A percentile compares a stretch with the other conserved stretches of the same genome.
Evolutionary conservation across 2,329 filamentous ascomycete species (phyloP).

Genomic region (Mariannaea sp.): DNA sequence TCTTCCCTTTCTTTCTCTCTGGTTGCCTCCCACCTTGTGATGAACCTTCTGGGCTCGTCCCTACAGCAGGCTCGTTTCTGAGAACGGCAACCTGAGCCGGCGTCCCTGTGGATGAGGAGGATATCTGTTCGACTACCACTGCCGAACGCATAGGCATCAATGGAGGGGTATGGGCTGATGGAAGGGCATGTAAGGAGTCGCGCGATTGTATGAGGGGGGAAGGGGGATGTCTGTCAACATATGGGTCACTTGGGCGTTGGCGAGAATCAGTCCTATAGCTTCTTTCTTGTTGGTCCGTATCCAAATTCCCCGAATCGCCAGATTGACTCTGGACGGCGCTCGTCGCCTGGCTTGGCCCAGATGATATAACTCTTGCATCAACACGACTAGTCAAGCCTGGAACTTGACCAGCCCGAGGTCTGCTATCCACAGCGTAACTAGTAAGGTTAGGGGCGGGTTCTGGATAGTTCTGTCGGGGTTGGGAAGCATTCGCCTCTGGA

Average conservation of each 20-base stretch:
- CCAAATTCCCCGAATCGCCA: conserved; percentile 46
- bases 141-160: conserved; percentile 52
- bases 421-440: conserved; percentile 20
- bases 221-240: conserved; percentile 46
- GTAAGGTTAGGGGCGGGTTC: conserved; percentile 12
- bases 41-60: conserved; percentile 65
- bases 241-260: conserved; percentile 30
- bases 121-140: conserved; percentile 20
- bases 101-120: conserved; percentile 35
- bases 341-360: conserved; percentile 38
- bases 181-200: conserved; percentile 73
- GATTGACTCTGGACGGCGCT: conserved; percentile 49
- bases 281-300: conserved; percentile 23
- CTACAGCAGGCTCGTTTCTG: conserved; percentile 53
- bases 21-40: conserved; percentile 55
- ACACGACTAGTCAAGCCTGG: conserved; percentile 42
- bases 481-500: conserved; percentile 17
- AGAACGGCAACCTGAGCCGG: conserved; percentile 62
- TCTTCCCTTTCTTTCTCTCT: conserved; percentile 57
- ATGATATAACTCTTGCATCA: conserved; percentile 19
- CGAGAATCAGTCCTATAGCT: conserved; percentile 20
- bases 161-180: conserved; percentile 68
- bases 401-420: conserved; percentile 29
- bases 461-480: conserved; percentile 16
- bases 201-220: conserved; percentile 73